phyloP scores from a whole-genome alignment of 1,284 basidiomycete genomes.

The Ganoderma lucidum region DNA sequence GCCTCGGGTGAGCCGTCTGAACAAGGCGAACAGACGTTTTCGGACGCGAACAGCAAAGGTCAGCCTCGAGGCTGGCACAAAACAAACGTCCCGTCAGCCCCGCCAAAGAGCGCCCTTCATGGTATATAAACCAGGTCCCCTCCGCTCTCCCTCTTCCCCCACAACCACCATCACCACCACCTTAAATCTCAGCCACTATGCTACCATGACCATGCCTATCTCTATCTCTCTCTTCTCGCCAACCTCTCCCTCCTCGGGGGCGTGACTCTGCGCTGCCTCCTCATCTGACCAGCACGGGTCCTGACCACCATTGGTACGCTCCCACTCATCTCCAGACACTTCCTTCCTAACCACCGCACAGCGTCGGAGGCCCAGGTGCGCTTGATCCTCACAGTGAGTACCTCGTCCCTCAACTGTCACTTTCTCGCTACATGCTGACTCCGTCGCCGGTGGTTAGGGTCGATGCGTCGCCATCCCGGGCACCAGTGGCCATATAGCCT shows the following conservation, averaged over 20 bases:
- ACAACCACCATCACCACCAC: not conserved
- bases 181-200: not conserved
- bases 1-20: not conserved
- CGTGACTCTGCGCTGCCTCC: not conserved
- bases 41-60: not conserved
- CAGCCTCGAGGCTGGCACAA: slow-evolving; percentile 1
- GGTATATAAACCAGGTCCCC: not conserved
- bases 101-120: not conserved
- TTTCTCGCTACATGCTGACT: not conserved
- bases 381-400: not conserved
- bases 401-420: not conserved
- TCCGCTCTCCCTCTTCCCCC: not conserved
- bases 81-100: not conserved
- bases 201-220: not conserved
- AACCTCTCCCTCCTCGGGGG: not conserved
- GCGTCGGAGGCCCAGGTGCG: not conserved
- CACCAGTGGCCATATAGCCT: not conserved
- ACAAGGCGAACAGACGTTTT: not conserved
- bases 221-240: not conserved
- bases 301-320: not conserved
- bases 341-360: not conserved
- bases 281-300: not conserved
- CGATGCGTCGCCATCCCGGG: slow-evolving; percentile 7
- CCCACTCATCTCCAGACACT: not conserved
- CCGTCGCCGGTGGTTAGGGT: not conserved